Conservation (phyloP, 1,284 basidiomycete genomes). For the Fomitiporia mediterranea region DNA sequence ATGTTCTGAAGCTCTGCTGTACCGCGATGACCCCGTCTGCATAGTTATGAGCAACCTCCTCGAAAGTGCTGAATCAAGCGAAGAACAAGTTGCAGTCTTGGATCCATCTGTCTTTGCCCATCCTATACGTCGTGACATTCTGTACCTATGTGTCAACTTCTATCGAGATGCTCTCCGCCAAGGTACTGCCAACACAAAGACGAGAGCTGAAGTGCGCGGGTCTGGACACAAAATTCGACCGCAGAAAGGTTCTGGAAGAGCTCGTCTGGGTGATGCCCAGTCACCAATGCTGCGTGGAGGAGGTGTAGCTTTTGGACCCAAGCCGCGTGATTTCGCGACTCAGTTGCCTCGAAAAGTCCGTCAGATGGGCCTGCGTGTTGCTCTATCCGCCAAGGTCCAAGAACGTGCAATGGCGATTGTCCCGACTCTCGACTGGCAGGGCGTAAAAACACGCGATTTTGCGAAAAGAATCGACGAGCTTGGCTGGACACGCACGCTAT, state of each 20-base stretch:
- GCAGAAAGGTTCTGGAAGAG: constrained; percentile 90
- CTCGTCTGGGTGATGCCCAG: constrained; percentile 85
- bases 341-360: constrained; percentile 88
- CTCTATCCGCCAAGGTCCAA: constrained; percentile 76
- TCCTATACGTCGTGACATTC: constrained; percentile 85
- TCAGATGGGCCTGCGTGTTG: constrained; percentile 89
- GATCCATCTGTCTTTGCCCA: constrained; percentile 83
- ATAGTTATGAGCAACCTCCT: constrained; percentile 56
- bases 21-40: constrained; percentile 34
- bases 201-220: constrained; percentile 83
- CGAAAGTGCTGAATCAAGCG: constrained; percentile 32
- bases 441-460: constrained; percentile 60
- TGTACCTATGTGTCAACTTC: constrained; percentile 90
- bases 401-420: constrained; percentile 77
- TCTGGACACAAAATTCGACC: constrained; percentile 85
- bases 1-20: constrained; percentile 22
- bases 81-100: constrained; percentile 62
- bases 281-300: constrained; percentile 91
- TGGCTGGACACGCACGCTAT: constrained; percentile 65
- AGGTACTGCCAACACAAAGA: constrained; percentile 90
- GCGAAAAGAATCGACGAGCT: constrained; percentile 52
- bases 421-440: constrained; percentile 65
- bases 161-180: constrained; percentile 85
- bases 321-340: constrained; percentile 88
- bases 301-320: constrained; percentile 87